phyloP scores from a whole-genome alignment of 2,329 filamentous ascomycete genomes.

The Verticillium tricorpus region DNA sequence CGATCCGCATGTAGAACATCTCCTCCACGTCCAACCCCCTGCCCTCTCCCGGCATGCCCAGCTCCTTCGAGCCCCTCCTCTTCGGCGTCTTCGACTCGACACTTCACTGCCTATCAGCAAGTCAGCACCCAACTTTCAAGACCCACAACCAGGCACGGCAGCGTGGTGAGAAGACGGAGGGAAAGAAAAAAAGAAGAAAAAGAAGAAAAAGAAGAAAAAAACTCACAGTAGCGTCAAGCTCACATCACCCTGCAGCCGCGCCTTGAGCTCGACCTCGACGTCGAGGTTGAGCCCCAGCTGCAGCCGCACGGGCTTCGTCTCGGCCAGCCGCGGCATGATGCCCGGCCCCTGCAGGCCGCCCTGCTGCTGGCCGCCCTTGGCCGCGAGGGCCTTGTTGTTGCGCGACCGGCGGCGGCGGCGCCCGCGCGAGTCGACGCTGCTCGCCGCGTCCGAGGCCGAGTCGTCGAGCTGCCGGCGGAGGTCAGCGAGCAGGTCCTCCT shows the following conservation, averaged over 20 bases:
- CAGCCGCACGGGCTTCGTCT: conserved; percentile 62
- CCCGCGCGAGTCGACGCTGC: conserved; percentile 8
- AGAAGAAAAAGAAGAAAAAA: conserved; percentile 2
- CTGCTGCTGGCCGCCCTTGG: background rate
- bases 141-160: background rate
- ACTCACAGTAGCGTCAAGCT: conserved; percentile 64
- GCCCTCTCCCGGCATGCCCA: conserved; percentile 4
- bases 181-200: conserved; percentile 11
- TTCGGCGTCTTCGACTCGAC: conserved; percentile 8
- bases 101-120: conserved; percentile 3
- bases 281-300: conserved; percentile 71
- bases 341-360: conserved; percentile 9
- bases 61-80: conserved; percentile 4
- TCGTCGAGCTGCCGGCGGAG: conserved; percentile 13
- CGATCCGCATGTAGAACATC: conserved; percentile 28
- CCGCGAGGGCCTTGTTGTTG: conserved; percentile 5
- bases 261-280: conserved; percentile 73
- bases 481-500: conserved; percentile 14
- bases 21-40: conserved; percentile 16
- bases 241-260: conserved; percentile 71
- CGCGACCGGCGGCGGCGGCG: conserved; percentile 3
- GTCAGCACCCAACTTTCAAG: background rate
- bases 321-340: conserved; percentile 19
- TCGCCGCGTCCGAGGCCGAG: conserved; percentile 6
- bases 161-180: background rate